Evolutionary conservation across 2,329 filamentous ascomycete genomes (phyloP), one percentile per base, ranked within the genome.

Genomic region (Knufia petricola): DNA sequence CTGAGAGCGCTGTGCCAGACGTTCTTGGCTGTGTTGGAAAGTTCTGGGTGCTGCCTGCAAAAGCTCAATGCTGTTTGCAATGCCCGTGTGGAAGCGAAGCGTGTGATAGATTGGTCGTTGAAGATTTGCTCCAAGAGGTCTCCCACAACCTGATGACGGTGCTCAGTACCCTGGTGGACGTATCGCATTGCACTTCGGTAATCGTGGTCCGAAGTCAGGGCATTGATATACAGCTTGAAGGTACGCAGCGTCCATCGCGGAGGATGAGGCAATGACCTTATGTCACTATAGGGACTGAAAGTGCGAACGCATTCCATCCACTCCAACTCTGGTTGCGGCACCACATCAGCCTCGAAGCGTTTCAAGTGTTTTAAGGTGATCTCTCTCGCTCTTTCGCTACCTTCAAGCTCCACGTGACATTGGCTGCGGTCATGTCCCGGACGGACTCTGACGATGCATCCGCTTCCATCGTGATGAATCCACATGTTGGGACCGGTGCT

Each of bases 51-150:
- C 13, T 36, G 34, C 15, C 26, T 40, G 34, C 34, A 48, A 20
- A n/a, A 48, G 19, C 13, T 7, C 8, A 48, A 19, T 13, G 45
- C 45, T 9, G 15, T 15, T 2, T 20, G 32, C 3, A 48, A 36
- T 17, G 45, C 34, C n/a, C 8, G 8, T 28, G 30, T 40, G 6
- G 45, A 48, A 4, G 34, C 34, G 37, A 39, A 48, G 20, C 20
- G 45, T 20, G 21, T 20, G 23, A 26, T 9, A 9, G 21, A 46
- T 40, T 48, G 50, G 17, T 53, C 49, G 37, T 47, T 46, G 28
- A 54, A 54, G 6, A 50, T 26, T 12, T 41, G 24, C n/a, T 55
- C 24, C 23, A 59, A 34, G 10, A 50, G 50, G 7, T 56, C 10
- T 13, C 19, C 45, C 6, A 41, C 45, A 13, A 41, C 21, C 20